phyloP scores from a whole-genome alignment of 2,329 filamentous ascomycete genomes.

The Parastagonospora avenae region DNA sequence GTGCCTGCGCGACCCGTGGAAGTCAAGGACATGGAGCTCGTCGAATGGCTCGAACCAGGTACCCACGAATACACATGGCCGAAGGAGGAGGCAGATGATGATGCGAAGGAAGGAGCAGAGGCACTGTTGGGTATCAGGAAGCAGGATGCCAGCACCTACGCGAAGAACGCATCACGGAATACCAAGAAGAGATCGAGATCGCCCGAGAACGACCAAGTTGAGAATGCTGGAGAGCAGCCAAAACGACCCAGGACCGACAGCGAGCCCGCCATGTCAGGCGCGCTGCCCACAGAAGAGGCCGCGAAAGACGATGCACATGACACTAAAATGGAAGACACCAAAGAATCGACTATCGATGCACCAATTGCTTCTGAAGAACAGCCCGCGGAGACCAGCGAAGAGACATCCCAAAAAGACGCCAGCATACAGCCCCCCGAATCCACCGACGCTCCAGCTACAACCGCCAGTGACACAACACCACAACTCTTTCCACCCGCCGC shows the following conservation, averaged over 20 bases:
- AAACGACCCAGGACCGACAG: conserved; percentile 33
- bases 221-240: conserved; percentile 22
- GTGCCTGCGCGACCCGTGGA: conserved; percentile 82
- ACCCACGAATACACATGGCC: conserved; percentile 82
- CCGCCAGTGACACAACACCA: background rate
- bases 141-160: conserved; percentile 25
- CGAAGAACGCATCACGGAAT: conserved; percentile 23
- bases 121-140: conserved; percentile 59
- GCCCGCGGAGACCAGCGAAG: conserved; percentile 1
- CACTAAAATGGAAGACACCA: background rate
- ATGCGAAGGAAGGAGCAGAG: conserved; percentile 77
- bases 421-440: background rate
- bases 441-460: background rate
- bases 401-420: background rate
- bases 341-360: background rate
- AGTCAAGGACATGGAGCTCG: conserved; percentile 75
- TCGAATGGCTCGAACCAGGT: conserved; percentile 84
- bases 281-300: conserved; percentile 25
- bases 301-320: conserved; percentile 5
- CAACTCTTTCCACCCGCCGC: conserved; percentile 65
- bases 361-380: background rate
- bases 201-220: conserved; percentile 12
- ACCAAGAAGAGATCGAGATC: conserved; percentile 26
- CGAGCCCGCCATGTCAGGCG: conserved; percentile 42
- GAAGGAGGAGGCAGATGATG: conserved; percentile 73